Evolutionary conservation across 495 filamentous ascomycete genomes (phyloP), one percentile per base, ranked within the genome.

Genomic region (Neurospora sp.): DNA sequence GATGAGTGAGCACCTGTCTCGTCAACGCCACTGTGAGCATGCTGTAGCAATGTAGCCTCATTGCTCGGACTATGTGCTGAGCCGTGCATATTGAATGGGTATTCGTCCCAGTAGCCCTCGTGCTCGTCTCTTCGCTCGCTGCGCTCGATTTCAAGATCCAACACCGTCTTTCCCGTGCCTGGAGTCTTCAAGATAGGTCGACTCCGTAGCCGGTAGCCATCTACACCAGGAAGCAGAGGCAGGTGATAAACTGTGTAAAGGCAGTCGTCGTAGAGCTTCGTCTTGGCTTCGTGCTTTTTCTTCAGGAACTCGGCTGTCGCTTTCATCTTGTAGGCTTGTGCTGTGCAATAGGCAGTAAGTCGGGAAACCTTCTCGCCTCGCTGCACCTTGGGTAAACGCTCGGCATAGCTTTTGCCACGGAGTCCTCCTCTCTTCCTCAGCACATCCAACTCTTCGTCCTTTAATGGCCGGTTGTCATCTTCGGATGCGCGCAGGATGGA

Each of bases 201-300:
- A 78, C 95, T 98, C 74, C 93, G 86, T 59, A 98, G 81, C 69
- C 96, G 85, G 78, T 93, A 97, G 7, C 96, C 96, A 41, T 96
- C 93, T 59, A 84, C 86, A 0, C 96, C 96, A 8, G 92, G 90
- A 69, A 98, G 83, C 69, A 99, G 80, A 9, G 96, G 96, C 37
- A 97, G 83, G 82, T 98, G 94, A 81, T 98, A 99, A 39, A 95
- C 96, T 6, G 90, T 92, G 77, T 99, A 99, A 22, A 99, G 85
- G 78, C 96, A 98, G 78, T 99, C 96, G 81, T 98, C 96, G 80
- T 99, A 99, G n/a, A 98, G 86, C 81, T 99, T 99, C 47, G 94
- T 97, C 82, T 92, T 89, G 0, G 94, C 96, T n/a, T 91, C 90
- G 86, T 99, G 96, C 78, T 89, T 89, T 65, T 91, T 93, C 78